These are phyloP conservation scores for Neophaeococcomyces mojaviensis DNA, from an alignment of 2,329 filamentous ascomycete species.

Conservation along the genomic window DNA sequence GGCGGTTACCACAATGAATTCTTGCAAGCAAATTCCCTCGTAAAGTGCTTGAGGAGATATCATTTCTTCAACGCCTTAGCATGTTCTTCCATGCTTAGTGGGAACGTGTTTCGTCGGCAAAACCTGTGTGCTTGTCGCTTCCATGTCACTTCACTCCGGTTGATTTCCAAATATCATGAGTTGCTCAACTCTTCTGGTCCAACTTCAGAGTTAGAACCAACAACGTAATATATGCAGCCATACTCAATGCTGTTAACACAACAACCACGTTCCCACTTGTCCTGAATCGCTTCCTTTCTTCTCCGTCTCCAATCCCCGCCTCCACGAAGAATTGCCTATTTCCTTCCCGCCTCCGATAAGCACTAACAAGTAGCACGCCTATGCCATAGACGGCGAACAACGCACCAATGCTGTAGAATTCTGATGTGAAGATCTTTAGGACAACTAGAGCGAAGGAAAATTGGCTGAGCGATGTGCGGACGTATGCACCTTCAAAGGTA, in stretches of 20 bases:
- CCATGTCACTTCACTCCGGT: background rate
- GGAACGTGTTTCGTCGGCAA: no score
- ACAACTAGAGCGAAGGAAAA: slow-evolving; percentile 94
- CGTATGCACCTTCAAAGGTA: slow-evolving; percentile 95
- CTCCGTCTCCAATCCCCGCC: slow-evolving; percentile 46
- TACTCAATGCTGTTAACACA: slow-evolving; percentile 53
- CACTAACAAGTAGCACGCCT: slow-evolving; percentile 71
- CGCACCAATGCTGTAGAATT: slow-evolving; percentile 96
- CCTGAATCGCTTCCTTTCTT: slow-evolving; percentile 54
- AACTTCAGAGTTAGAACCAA: slow-evolving; percentile 50
- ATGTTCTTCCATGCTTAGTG: no score
- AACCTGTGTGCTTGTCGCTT: no score
- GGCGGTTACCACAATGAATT: no score
- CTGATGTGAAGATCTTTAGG: slow-evolving; percentile 89
- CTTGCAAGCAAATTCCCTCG: no score
- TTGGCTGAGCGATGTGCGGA: slow-evolving; percentile 86
- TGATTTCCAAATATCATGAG: no score
- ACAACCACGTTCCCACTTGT: slow-evolving; percentile 61
- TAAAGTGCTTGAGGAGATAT: no score
- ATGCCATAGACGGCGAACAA: slow-evolving; percentile 88
- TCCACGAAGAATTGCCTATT: slow-evolving; percentile 81
- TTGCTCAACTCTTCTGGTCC: slow-evolving; percentile 1
- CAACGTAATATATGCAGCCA: slow-evolving; percentile 55
- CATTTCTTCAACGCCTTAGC: no score
- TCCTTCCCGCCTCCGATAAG: slow-evolving; percentile 82